A percentile compares a stretch with the other conserved stretches of the same genome.
Conservation (phyloP, 2,329 filamentous ascomycete genomes). For the Alternaria ethzedia region DNA sequence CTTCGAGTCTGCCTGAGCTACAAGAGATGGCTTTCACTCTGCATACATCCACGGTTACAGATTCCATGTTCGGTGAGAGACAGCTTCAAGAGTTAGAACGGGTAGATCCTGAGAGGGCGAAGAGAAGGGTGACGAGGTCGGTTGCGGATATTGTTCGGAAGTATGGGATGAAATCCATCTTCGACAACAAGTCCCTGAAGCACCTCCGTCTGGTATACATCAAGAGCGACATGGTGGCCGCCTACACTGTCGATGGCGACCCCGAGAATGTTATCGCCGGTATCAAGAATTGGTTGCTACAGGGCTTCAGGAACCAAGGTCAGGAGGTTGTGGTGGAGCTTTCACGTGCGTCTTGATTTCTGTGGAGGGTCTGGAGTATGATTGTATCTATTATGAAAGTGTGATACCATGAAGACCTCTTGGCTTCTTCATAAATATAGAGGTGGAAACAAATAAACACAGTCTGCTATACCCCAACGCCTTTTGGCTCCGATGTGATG, state of each 20-base stretch:
- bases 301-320: conserved; percentile 2
- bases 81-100: conserved; percentile 70
- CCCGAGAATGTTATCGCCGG: conserved; percentile 1
- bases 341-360: neutral
- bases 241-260: conserved; percentile 64
- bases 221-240: conserved; percentile 59
- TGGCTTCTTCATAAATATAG: neutral
- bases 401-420: neutral
- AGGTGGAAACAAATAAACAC: neutral
- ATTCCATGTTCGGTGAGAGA: conserved; percentile 67
- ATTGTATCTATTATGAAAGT: neutral
- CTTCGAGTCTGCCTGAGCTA: conserved; percentile 82
- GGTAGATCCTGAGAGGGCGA: conserved; percentile 75
- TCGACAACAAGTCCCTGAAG: conserved; percentile 73
- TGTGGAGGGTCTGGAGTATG: neutral
- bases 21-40: conserved; percentile 79
- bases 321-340: neutral
- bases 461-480: neutral
- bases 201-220: conserved; percentile 80
- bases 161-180: conserved; percentile 74
- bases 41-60: conserved; percentile 79
- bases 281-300: conserved; percentile 2
- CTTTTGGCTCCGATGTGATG: neutral
- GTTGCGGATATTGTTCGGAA: conserved; percentile 78
- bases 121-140: conserved; percentile 82